Base-by-base conservation (phyloP, 1,284 basidiomycete genomes). In the Papiliotrema terrestris region DNA sequence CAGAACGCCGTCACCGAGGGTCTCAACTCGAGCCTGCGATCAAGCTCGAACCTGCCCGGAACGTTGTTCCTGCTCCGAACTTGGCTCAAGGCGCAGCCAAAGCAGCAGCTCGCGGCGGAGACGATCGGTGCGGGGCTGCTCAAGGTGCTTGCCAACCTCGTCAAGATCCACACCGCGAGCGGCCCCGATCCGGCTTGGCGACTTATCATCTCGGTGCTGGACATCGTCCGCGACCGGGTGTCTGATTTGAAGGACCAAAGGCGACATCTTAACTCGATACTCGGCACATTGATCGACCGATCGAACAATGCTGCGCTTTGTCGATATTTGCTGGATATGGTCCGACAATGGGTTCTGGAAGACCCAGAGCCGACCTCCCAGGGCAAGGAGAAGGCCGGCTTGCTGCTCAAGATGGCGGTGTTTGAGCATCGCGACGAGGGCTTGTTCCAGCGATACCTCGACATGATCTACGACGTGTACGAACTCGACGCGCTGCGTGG, bases 381-480 rank as follows among this genome's bases (percentile, higher is more conserved):
- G 0, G 88, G 92, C 82, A 97, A 97, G 77, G 97, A 99, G 78
- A 98, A 98, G 75, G 89, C 94, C 1, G 86, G 83, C 32, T 79
- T 98, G 36, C 75, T 98, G 58, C 84, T 91, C 70, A 93, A 92
- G 75, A 97, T 99, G 92, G 83, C 85, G 29, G 81, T 83, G 19
- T 96, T 90, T 71, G 95, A 98, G 77, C 82, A 82, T 41, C 85
- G 89, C 46, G 86, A 86, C 59, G 81, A 83, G 26, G 84, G 87
- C 15, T 81, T 98, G 3, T 90, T 91, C 75, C 84, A 86, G 56
- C 84, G 87, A 49, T 98, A 93, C 72, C 81, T 98, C 57, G 87
- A 91, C 59, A 81, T 98, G 54, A 89, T 99, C 59, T 89, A 91
- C 69, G 89, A 94, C 63, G 94, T 99, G 67, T 99, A 98, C 78